phyloP scores from a whole-genome alignment of 176 grass and related monocot genomes.

The Oryza officinalis region DNA sequence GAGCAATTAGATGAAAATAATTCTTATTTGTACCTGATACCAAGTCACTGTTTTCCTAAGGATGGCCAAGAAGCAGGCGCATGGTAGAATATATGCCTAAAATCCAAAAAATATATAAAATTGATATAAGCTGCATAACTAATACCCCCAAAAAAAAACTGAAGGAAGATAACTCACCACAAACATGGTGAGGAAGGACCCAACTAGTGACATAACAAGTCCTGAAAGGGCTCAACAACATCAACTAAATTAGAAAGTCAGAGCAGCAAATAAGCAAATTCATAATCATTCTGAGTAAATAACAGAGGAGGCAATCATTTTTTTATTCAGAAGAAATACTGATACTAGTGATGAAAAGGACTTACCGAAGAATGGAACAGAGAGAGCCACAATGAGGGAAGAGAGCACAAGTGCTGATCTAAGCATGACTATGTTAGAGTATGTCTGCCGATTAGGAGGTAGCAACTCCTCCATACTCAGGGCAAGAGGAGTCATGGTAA shows the following conservation, averaged over 20 bases:
- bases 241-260: neutral
- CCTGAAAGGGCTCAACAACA: slow-evolving; percentile 27
- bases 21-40: slow-evolving; percentile 45
- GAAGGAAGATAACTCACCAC: slow-evolving; percentile 46
- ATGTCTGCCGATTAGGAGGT: slow-evolving; percentile 50
- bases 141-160: neutral
- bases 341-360: neutral
- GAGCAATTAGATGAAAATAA: neutral
- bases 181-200: slow-evolving; percentile 78
- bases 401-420: slow-evolving; percentile 60
- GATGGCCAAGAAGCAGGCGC: slow-evolving; percentile 72
- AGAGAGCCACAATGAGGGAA: slow-evolving; percentile 63
- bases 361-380: slow-evolving; percentile 77
- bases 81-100: slow-evolving; percentile 69
- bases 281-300: neutral
- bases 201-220: slow-evolving; percentile 75
- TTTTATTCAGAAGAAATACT: neutral
- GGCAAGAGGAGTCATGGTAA: slow-evolving; percentile 68
- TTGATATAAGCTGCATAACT: neutral
- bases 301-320: neutral
- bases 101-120: neutral
- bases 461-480: slow-evolving; percentile 79
- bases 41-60: slow-evolving; percentile 48
- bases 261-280: neutral
- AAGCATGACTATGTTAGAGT: slow-evolving; percentile 57